Evolutionary conservation across 805 yeast species (phyloP), one percentile per base, ranked within the genome.

Genomic region (Zygoascus ofunaensis): DNA sequence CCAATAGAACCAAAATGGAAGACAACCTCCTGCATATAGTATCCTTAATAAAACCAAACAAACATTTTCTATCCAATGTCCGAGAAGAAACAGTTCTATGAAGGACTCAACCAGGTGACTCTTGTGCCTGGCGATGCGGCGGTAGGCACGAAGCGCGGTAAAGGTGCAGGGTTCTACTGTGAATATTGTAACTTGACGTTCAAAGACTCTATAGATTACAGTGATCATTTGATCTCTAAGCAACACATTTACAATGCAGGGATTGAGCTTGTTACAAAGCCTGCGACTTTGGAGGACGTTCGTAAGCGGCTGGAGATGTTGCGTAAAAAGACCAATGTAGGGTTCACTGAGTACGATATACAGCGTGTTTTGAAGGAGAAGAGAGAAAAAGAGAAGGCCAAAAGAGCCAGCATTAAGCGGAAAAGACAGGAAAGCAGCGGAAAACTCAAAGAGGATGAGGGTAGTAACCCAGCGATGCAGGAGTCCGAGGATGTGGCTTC

Each of bases 131-230:
- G 60, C 2, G 60, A 60, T 5, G 57, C 63, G 5, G 19, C 26
- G 12, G 53, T 60, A 1, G 48, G 57, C 15, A 52, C 69, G 4
- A 43, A 62, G 53, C 37, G 66, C 49, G 77, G 87, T 43, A 72
- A 72, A 44, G 76, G 83, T 21, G 84, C 85, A 48, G 96, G 97
- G 19, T 90, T 90, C 62, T 74, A 74, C 54, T 92, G 98, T 63
- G 83, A 81, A 8, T 61, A 76, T 1, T 92, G 98, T 62, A 76
- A 81, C 50, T 61, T 85, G 46, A 80, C 90, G 2, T 90, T 77
- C 64, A 79, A 87, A 56, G 97, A 92, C 59, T 82, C 83, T 45
- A 64, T 87, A 52, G 82, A 87, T 49, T 78, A 79, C 58, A 71
- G 86, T 3, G 94, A 89, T 57, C 97, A 92, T 64, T 66, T 86